Conservation (phyloP, 768 basidiomycete species). For the Lactarius psammicola region DNA sequence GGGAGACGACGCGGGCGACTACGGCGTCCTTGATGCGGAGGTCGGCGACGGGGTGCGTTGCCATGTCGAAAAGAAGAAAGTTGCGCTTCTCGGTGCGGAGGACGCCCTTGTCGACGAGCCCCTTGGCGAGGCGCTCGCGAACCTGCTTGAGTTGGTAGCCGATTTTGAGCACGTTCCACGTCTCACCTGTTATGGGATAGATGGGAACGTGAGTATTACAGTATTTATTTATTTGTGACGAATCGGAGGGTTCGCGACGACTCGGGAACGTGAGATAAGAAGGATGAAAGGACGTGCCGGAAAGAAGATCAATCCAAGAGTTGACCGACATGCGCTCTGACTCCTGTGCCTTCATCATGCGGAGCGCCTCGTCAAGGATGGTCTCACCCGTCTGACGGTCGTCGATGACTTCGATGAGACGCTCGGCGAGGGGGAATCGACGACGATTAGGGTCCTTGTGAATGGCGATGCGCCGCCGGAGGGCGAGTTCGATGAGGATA, state of each 20-base stretch:
- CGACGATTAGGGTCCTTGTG: constrained; percentile 79
- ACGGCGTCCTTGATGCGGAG: constrained; percentile 85
- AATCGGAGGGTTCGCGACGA: background rate
- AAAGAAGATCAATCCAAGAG: constrained; percentile 92
- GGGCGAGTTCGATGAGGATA: constrained; percentile 94
- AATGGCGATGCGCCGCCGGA: constrained; percentile 91
- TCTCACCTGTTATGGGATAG: constrained; percentile 66
- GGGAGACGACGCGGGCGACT: constrained; percentile 67
- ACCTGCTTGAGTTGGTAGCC: constrained; percentile 99
- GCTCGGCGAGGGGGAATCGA: constrained; percentile 72
- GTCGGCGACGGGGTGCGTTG: constrained; percentile 96
- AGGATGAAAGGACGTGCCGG: constrained; percentile 63
- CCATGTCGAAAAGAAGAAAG: constrained; percentile 99
- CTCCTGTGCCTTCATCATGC: constrained; percentile 89
- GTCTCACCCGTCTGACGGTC: constrained; percentile 94
- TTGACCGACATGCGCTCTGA: constrained; percentile 76
- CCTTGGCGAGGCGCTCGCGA: constrained; percentile 93
- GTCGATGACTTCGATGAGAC: constrained; percentile 87
- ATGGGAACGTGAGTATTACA: background rate
- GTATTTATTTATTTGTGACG: background rate
- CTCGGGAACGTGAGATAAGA: background rate
- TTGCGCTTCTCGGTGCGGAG: constrained; percentile 99
- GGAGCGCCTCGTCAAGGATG: constrained; percentile 90
- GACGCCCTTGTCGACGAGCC: constrained; percentile 97
- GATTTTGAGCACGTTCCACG: constrained; percentile 99